phyloP scores from a whole-genome alignment of 108 stramenopile species.

The Skeletonema tropicum region DNA sequence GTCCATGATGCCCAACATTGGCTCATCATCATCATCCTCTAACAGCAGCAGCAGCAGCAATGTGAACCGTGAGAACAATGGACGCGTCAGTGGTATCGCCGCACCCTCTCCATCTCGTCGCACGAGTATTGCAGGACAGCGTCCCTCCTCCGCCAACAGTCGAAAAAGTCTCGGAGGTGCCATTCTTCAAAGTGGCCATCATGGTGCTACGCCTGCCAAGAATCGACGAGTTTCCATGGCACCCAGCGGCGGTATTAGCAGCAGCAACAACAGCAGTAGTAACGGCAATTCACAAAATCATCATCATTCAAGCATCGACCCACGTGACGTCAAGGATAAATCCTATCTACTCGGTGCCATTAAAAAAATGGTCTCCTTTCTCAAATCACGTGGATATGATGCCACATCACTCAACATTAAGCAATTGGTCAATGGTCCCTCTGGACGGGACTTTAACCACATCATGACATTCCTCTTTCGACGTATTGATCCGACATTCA shows the following conservation, averaged over 20 bases:
- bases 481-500: slow-evolving; percentile 87
- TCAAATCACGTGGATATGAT: slow-evolving; percentile 63
- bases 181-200: slow-evolving; percentile 11
- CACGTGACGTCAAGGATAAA: slow-evolving; percentile 63
- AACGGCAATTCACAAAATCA: not conserved
- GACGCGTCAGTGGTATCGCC: slow-evolving; percentile 17
- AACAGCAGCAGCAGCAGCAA: not conserved
- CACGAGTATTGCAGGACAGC: slow-evolving; percentile 1
- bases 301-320: slow-evolving; percentile 25
- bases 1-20: slow-evolving; percentile 43
- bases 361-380: slow-evolving; percentile 71
- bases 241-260: slow-evolving; percentile 10
- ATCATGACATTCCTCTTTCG: slow-evolving; percentile 95
- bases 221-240: slow-evolving; percentile 41
- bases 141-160: not conserved
- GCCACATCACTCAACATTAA: slow-evolving; percentile 18
- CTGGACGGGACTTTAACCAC: slow-evolving; percentile 93
- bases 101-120: slow-evolving; percentile 28
- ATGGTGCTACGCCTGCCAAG: slow-evolving; percentile 11
- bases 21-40: not conserved
- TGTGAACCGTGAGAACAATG: slow-evolving; percentile 20
- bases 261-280: not conserved
- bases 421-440: slow-evolving; percentile 63
- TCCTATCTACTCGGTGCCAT: slow-evolving; percentile 61
- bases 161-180: slow-evolving; percentile 31